These are phyloP conservation scores for Pichia sp. DNA, from an alignment of 1,139 yeast genomes.

Conservation along the genomic window DNA sequence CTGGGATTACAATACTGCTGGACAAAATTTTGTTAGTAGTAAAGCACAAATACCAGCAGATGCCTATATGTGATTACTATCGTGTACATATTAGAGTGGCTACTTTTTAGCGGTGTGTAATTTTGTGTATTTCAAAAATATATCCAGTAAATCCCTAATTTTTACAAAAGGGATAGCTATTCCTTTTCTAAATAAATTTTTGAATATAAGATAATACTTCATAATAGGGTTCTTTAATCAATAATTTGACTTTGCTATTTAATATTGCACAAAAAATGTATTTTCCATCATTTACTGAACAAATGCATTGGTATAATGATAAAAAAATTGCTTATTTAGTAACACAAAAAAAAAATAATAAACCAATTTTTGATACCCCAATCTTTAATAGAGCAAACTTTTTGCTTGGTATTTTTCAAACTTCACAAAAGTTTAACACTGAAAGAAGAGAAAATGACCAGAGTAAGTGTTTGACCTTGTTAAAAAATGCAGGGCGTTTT, in stretches of 20 bases:
- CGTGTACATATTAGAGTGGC: background rate
- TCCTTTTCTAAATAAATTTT: background rate
- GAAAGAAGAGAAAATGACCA: background rate
- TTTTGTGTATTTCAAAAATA: background rate
- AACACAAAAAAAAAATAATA: background rate
- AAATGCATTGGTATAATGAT: conserved; percentile 8
- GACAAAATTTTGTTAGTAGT: conserved; percentile 64
- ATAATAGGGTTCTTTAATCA: background rate
- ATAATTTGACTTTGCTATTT: background rate
- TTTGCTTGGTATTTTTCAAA: background rate
- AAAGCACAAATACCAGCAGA: conserved; percentile 50
- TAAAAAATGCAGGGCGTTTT: background rate
- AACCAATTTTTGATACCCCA: background rate
- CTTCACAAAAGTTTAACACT: background rate
- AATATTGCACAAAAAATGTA: background rate
- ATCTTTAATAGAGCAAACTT: background rate
- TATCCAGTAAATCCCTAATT: background rate
- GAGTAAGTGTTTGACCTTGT: background rate
- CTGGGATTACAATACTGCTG: conserved; percentile 73
- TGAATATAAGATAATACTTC: background rate
- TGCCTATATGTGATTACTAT: conserved; percentile 33
- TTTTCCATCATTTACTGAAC: background rate
- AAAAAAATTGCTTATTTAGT: conserved; percentile 9
- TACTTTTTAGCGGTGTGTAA: background rate
- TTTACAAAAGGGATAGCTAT: background rate